Base-by-base conservation (phyloP, 2,329 filamentous ascomycete genomes). In the Fusarium illudens region DNA sequence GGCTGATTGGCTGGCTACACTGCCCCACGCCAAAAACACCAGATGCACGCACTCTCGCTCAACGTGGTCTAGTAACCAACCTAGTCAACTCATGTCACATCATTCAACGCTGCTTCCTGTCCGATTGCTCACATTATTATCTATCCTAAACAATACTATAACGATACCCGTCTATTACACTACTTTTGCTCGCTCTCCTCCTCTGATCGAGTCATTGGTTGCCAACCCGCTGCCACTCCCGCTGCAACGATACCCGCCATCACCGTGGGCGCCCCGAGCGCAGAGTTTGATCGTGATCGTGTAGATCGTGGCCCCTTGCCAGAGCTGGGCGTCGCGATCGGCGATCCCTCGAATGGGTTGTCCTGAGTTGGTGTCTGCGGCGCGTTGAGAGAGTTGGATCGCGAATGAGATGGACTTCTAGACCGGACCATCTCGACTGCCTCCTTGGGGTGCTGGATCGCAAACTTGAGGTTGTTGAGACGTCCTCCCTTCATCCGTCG, bases 181-280 rank as follows among this genome's bases (percentile, higher is more conserved):
- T 71, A 64, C 64, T 71, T 75, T 36, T 73, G 69, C 53, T 73
- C 62, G 25, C 59, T 68, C 32, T 70, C 71, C 48, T 71, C 68
- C 32, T 75, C 73, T 33, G 73, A 73, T 3, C 73, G 71, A 19
- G 75, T 74, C 36, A 89, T 86, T 1, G 92, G 92, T 49, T 90
- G 92, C 91, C 91, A 94, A 29, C 90, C 90, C 13, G 89, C 91
- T 32, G 89, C 91, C 32, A 94, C 87, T 73, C 90, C 90, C 42
- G 91, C 92, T 9, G 91, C 92, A 51, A 94, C 88, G 60, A 94
- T 90, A 64, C 92, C 92, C n/a, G 92, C 90, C 92, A 94, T 94
- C 64, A 93, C 91, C 8, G 90, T 89, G 2, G 91, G 89, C 2
- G 91, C 90, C 11, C 89, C 91, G 11, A 94, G 84, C 2, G 90